Evolutionary conservation across 176 grass and related monocot genomes (phyloP).

Genomic region (Aegilops umbellulata): DNA sequence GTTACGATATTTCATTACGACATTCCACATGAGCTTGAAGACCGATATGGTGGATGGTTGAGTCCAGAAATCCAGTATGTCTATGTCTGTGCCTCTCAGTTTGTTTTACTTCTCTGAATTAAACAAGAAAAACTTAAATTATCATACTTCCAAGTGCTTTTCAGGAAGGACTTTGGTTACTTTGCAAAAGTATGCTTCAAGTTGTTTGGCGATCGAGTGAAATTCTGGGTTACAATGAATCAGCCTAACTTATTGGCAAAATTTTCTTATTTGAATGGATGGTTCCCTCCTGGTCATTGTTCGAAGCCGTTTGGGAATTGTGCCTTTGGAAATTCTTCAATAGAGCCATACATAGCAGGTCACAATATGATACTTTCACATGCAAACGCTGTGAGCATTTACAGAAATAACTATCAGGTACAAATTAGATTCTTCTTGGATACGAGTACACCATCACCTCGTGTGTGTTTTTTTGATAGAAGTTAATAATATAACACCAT

Average conservation of each 20-base stretch:
- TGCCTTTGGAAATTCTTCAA: slow-evolving; percentile 52
- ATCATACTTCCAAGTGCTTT: not conserved
- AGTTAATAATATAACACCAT: not conserved
- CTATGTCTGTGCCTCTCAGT: not conserved
- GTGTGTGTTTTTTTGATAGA: not conserved
- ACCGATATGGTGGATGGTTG: slow-evolving; percentile 63
- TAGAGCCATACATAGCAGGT: slow-evolving; percentile 64
- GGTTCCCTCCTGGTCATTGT: slow-evolving; percentile 44
- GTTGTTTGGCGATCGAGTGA: slow-evolving; percentile 62
- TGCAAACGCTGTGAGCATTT: slow-evolving; percentile 53
- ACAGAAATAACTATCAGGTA: slow-evolving; percentile 45
- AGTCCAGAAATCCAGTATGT: slow-evolving; percentile 54
- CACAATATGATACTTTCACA: slow-evolving; percentile 81
- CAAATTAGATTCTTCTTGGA: not conserved
- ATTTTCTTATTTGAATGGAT: slow-evolving; percentile 33
- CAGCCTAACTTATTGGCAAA: slow-evolving; percentile 39
- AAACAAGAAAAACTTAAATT: not conserved
- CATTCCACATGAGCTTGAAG: slow-evolving; percentile 61
- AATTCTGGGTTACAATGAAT: slow-evolving; percentile 64
- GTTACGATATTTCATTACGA: slow-evolving; percentile 70
- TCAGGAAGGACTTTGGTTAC: slow-evolving; percentile 62
- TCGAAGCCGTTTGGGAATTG: slow-evolving; percentile 60
- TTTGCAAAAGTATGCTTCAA: slow-evolving; percentile 61
- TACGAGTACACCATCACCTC: not conserved
- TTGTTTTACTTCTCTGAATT: not conserved